phyloP scores from a whole-genome alignment of 768 basidiomycete species.

The Lactifluus pinguis region DNA sequence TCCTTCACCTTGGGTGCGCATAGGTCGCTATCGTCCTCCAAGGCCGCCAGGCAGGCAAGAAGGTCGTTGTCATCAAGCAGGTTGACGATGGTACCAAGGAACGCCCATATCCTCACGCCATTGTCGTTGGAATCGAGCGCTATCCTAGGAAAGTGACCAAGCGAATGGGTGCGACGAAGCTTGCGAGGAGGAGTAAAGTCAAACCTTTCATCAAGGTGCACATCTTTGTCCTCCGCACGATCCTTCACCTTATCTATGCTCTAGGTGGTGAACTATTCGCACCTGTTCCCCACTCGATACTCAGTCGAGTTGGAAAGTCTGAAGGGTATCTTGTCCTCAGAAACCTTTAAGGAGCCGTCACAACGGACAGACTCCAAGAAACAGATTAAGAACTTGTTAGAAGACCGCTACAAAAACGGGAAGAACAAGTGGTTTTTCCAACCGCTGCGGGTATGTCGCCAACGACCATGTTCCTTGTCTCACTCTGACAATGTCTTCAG shows the following conservation, averaged over 20 bases:
- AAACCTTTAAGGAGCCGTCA: slow-evolving; percentile 97
- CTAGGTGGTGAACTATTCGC: slow-evolving; percentile 94
- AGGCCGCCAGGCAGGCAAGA: slow-evolving; percentile 98
- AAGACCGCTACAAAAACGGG: slow-evolving; percentile 87
- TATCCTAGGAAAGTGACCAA: slow-evolving; percentile 97
- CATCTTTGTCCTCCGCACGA: slow-evolving; percentile 1
- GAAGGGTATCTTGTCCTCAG: slow-evolving; percentile 74
- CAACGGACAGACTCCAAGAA: slow-evolving; percentile 95
- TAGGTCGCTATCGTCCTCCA: slow-evolving; percentile 95
- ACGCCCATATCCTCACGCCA: slow-evolving; percentile 92
- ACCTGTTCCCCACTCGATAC: slow-evolving; percentile 99
- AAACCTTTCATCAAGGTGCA: slow-evolving; percentile 99
- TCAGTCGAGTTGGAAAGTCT: slow-evolving; percentile 91
- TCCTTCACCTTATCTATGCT: neutral
- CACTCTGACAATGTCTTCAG: slow-evolving; percentile 15
- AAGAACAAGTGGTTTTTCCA: slow-evolving; percentile 99
- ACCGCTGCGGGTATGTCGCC: slow-evolving; percentile 57
- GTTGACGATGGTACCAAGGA: slow-evolving; percentile 95
- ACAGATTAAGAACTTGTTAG: slow-evolving; percentile 90
- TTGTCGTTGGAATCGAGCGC: slow-evolving; percentile 96
- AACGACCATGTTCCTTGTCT: no score
- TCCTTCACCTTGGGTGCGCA: neutral
- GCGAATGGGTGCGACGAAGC: slow-evolving; percentile 94
- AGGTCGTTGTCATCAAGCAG: slow-evolving; percentile 99
- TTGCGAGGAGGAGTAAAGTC: slow-evolving; percentile 88